Evolutionary conservation across 352 stramenopile species (phyloP).

Genomic region (Globisporangium cederbergense): DNA sequence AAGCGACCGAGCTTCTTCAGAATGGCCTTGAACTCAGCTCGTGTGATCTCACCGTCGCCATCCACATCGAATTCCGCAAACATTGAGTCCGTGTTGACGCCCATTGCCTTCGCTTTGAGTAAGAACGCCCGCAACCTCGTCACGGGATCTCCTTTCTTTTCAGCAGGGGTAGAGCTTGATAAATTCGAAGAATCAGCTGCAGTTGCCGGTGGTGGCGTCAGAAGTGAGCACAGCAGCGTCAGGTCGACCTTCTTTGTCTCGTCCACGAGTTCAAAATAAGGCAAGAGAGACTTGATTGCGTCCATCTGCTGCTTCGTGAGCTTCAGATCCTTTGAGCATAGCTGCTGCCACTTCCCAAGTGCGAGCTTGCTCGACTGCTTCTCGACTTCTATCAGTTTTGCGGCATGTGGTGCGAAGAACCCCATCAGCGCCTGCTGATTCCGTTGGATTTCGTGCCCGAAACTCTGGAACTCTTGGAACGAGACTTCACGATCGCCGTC

Average conservation of each 20-base stretch:
- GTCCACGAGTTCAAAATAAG: conserved; percentile 28
- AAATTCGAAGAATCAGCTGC: no score
- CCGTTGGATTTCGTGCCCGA: conserved; percentile 35
- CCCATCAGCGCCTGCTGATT: conserved; percentile 25
- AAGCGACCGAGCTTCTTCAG: conserved; percentile 50
- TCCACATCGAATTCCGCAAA: conserved; percentile 76
- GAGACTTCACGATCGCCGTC: conserved; percentile 59
- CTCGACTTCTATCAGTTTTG: conserved; percentile 16
- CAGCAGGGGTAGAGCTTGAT: neutral
- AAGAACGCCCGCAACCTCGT: conserved; percentile 26
- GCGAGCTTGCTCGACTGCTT: conserved; percentile 5
- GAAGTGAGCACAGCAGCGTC: conserved; percentile 9
- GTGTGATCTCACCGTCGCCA: conserved; percentile 49
- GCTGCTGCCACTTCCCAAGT: conserved; percentile 27
- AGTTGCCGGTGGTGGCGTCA: conserved; percentile 1
- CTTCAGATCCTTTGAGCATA: conserved; percentile 32
- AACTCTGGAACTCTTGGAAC: conserved; percentile 55
- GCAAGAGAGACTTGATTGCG: conserved; percentile 18
- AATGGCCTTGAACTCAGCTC: conserved; percentile 45
- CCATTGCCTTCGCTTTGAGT: conserved; percentile 33
- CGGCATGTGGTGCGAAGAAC: conserved; percentile 27
- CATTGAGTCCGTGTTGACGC: conserved; percentile 39
- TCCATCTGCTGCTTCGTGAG: conserved; percentile 25
- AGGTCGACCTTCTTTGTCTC: conserved; percentile 21
- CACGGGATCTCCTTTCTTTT: conserved; percentile 7